These are phyloP conservation scores for Yarrowia osloensis DNA, from an alignment of 805 yeast genomes.

Conservation along the genomic window DNA sequence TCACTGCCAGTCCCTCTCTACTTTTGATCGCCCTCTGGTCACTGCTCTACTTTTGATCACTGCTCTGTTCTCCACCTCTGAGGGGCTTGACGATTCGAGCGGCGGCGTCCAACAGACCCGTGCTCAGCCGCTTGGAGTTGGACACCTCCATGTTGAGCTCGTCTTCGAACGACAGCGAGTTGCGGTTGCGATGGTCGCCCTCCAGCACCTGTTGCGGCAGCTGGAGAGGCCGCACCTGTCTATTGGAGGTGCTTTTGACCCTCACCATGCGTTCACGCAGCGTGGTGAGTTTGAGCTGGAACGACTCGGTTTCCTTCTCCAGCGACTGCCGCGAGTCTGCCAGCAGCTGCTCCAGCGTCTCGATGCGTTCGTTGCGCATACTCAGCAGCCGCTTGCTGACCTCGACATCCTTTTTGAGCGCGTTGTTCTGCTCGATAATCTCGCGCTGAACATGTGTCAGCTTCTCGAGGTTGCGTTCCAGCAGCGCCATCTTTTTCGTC, in stretches of 20 bases:
- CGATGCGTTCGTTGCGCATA: constrained; percentile 58
- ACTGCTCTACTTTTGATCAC: neutral
- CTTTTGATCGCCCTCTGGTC: too few relatives aligned
- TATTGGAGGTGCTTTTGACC: constrained; percentile 3
- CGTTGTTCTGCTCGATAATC: constrained; percentile 61
- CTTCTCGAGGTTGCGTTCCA: constrained; percentile 61
- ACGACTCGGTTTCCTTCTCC: constrained; percentile 21
- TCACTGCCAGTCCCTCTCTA: too few relatives aligned
- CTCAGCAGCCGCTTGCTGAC: constrained; percentile 59
- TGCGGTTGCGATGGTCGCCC: neutral
- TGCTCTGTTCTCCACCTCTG: constrained; percentile 12
- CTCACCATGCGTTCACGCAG: constrained; percentile 8
- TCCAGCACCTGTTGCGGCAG: constrained; percentile 23
- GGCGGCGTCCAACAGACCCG: constrained; percentile 6
- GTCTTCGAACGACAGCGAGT: constrained; percentile 16
- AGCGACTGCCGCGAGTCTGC: constrained; percentile 6
- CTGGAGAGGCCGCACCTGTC: constrained; percentile 11
- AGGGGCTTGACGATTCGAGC: constrained; percentile 15
- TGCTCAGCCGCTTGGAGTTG: constrained; percentile 5
- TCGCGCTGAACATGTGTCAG: constrained; percentile 61
- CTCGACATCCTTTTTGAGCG: constrained; percentile 57
- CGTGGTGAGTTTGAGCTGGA: constrained; percentile 11
- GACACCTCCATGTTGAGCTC: constrained; percentile 22
- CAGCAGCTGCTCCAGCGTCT: constrained; percentile 48
- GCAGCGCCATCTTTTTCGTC: constrained; percentile 50